phyloP scores from a whole-genome alignment of 2,329 filamentous ascomycete species.

The Calycina herbarum region DNA sequence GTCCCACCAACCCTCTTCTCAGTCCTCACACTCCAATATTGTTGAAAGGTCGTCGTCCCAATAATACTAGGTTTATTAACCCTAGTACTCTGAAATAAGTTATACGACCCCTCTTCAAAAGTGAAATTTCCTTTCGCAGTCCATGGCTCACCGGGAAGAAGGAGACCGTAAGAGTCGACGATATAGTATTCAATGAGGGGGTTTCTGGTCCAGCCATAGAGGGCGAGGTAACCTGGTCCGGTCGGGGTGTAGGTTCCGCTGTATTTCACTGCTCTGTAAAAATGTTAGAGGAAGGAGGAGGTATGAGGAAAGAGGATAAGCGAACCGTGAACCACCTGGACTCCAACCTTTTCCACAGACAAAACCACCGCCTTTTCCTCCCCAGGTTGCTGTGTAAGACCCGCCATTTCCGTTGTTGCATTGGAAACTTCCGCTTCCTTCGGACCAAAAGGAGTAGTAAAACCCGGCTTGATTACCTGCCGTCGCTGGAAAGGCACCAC shows the following conservation, averaged over 20 bases:
- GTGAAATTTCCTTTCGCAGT: constrained; percentile 50
- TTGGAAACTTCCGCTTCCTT: constrained; percentile 1
- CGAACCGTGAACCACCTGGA: constrained; percentile 2
- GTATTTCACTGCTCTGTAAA: constrained; percentile 50
- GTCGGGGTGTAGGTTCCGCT: constrained; percentile 41
- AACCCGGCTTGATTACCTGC: not conserved
- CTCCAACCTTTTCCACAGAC: constrained; percentile 8
- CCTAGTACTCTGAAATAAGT: constrained; percentile 42
- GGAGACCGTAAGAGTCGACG: constrained; percentile 51
- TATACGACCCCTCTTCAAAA: constrained; percentile 52
- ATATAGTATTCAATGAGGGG: constrained; percentile 44
- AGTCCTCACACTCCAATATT: constrained; percentile 53
- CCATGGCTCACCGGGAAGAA: constrained; percentile 49
- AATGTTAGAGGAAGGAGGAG: constrained; percentile 29
- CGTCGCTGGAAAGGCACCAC: not conserved
- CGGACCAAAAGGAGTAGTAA: constrained; percentile 6
- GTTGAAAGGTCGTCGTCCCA: constrained; percentile 51
- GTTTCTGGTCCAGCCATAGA: constrained; percentile 53
- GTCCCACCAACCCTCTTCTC: constrained; percentile 51
- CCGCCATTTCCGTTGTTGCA: constrained; percentile 4
- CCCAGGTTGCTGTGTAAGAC: constrained; percentile 1
- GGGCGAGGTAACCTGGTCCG: constrained; percentile 50
- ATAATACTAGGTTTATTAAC: constrained; percentile 45
- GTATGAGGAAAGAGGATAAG: not conserved
- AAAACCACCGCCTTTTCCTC: constrained; percentile 1